Base-by-base conservation (phyloP, 2,329 filamentous ascomycete species). In the Pestalotiopsis sp. region DNA sequence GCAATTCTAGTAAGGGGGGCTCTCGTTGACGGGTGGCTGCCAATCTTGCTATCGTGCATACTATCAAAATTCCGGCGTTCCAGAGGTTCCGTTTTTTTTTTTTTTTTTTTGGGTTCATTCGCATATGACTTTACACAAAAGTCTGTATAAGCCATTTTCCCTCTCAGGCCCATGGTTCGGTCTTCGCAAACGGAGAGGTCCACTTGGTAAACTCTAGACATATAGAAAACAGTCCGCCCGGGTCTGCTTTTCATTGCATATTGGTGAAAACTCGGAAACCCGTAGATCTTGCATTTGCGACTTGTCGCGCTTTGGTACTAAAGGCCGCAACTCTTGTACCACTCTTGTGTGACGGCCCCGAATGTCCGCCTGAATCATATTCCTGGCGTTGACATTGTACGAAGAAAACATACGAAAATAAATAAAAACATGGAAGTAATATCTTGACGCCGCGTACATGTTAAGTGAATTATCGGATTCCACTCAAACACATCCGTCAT, bases 221-320 rank as follows among this genome's bases (percentile, higher is more conserved):
- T 67, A 59, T 58, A 67, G 65, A 67, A 67, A 67, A 67, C 65
- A 67, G 65, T 67, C 65, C 65, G 14, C 23, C 56, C 49, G 49
- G 65, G 65, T 52, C 52, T 67, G 65, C 65, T 67, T 67, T 67
- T 38, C 65, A 41, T 17, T 59, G 36, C 65, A 61, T 61, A 13
- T 45, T 45, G 31, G 52, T 67, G 65, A 59, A 25, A 49, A 36
- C 25, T 38, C 27, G 14, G 20, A n/a, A 20, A 23, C 25, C 61
- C 56, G 65, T 67, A 67, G 65, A 67, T 31, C 31, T 20, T 25
- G 17, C 31, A 39, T 49, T 64, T 36, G 31, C 31, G 61, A 17
- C 13, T 27, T 52, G 17, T 20, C 17, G n/a, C 45, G 14, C 45
- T 23, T 59, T 59, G 57, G 27, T 59, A 6, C 57, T 27, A 36